Evolutionary conservation across 257 asterid genomes (phyloP).

Genomic region (Nyctanthes arbortristis): DNA sequence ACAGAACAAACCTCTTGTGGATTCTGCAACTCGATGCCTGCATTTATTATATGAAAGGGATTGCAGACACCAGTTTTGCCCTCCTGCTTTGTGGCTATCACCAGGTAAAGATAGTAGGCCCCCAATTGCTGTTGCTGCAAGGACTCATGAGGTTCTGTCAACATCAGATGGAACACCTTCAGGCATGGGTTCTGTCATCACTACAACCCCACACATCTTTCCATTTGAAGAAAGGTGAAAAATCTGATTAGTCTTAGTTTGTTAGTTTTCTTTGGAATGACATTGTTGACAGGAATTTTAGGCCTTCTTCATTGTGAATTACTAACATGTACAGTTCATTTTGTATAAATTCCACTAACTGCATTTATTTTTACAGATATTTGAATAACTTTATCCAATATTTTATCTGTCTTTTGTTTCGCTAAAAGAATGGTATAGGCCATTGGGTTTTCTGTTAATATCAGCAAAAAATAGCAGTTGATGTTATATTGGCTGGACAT

Average conservation of each 20-base stretch:
- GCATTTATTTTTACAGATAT: too few relatives aligned
- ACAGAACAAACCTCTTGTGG: conserved; percentile 55
- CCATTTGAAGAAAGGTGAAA: conserved; percentile 94
- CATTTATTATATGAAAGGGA: conserved; percentile 93
- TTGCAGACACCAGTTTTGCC: conserved; percentile 88
- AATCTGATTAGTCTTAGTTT: conserved; percentile 14
- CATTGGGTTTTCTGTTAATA: too few relatives aligned
- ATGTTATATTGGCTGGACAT: too few relatives aligned
- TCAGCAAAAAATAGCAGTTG: too few relatives aligned
- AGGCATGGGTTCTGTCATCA: conserved; percentile 69
- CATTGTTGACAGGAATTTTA: background rate
- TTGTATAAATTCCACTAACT: too few relatives aligned
- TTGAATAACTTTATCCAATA: too few relatives aligned
- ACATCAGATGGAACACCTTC: conserved; percentile 53
- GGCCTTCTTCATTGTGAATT: background rate
- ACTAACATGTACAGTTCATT: background rate
- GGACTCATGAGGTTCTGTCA: conserved; percentile 74
- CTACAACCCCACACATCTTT: conserved; percentile 83
- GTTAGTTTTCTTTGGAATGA: background rate
- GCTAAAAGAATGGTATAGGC: too few relatives aligned
- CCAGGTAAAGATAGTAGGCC: conserved; percentile 86
- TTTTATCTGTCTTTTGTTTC: too few relatives aligned
- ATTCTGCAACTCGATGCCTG: conserved; percentile 86
- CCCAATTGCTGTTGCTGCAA: conserved; percentile 90
- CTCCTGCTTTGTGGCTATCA: conserved; percentile 89